A percentile compares a stretch with the other conserved stretches of the same genome.
Conservation (phyloP, 768 basidiomycete genomes). For the Sarcodon aspratus region DNA sequence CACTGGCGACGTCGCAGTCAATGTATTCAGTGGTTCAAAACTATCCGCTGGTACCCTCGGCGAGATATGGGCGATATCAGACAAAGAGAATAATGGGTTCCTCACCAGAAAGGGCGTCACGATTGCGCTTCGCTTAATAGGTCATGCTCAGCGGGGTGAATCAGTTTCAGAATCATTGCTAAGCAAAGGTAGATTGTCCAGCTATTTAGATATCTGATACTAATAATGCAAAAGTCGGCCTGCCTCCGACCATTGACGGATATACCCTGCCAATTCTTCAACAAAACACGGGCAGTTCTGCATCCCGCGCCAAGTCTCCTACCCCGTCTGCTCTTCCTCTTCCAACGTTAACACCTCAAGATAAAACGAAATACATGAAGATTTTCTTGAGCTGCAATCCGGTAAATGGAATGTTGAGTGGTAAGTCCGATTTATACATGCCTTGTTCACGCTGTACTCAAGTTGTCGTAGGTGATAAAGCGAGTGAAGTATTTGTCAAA, state of each 20-base stretch:
- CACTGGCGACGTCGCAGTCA: conserved; percentile 86
- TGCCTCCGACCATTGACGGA: conserved; percentile 72
- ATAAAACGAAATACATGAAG: conserved; percentile 73
- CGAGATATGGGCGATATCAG: conserved; percentile 89
- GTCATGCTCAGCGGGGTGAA: conserved; percentile 85
- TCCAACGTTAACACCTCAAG: conserved; percentile 66
- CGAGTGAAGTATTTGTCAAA: conserved; percentile 83
- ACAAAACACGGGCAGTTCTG: conserved; percentile 35
- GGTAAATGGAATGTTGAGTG: conserved; percentile 64
- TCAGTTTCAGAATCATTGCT: conserved; percentile 52
- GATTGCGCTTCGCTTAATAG: conserved; percentile 82
- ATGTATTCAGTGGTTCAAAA: conserved; percentile 75
- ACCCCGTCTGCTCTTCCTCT: conserved; percentile 27
- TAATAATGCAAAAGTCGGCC: conserved; percentile 49
- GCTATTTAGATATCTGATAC: conserved; percentile 7
- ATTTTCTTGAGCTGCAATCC: conserved; percentile 70
- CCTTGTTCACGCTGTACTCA: neutral
- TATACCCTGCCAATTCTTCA: conserved; percentile 37
- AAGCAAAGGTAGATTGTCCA: conserved; percentile 18
- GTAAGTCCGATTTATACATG: conserved; percentile 28
- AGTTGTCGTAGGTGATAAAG: conserved; percentile 58
- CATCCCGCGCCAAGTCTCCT: conserved; percentile 43
- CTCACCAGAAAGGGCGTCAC: conserved; percentile 83
- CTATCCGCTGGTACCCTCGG: conserved; percentile 70
- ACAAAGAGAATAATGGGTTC: conserved; percentile 90